These are phyloP conservation scores for Chrysoporthe cubensis DNA, from an alignment of 2,329 filamentous ascomycete genomes.

Conservation along the genomic window DNA sequence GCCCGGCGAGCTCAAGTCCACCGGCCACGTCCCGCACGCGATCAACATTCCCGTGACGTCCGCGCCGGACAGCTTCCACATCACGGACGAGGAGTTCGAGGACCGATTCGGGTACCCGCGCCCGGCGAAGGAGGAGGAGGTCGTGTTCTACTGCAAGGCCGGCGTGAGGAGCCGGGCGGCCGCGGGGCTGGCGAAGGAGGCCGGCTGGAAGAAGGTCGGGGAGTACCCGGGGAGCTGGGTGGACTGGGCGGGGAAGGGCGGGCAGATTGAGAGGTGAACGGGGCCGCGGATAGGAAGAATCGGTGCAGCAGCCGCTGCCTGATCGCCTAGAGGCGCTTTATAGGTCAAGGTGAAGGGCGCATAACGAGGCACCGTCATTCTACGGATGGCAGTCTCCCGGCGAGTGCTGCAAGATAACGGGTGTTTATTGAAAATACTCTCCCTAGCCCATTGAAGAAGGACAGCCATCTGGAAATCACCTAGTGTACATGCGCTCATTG, in stretches of 20 bases:
- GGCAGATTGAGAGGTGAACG: slow-evolving; percentile 56
- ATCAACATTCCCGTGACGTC: slow-evolving; percentile 82
- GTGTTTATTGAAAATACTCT: slow-evolving; percentile 10
- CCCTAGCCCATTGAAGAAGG: slow-evolving; percentile 1
- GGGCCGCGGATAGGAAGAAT: not conserved
- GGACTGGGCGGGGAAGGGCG: slow-evolving; percentile 80
- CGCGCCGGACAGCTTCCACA: slow-evolving; percentile 77
- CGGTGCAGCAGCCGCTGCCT: not conserved
- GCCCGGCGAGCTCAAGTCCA: slow-evolving; percentile 64
- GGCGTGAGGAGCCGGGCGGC: slow-evolving; percentile 82
- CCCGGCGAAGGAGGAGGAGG: slow-evolving; percentile 56
- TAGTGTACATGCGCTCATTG: slow-evolving; percentile 24
- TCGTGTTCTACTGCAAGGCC: slow-evolving; percentile 93
- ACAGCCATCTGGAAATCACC: slow-evolving; percentile 10
- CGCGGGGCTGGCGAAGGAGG: slow-evolving; percentile 74
- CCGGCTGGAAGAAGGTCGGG: slow-evolving; percentile 72
- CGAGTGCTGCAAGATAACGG: not conserved
- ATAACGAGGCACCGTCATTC: not conserved
- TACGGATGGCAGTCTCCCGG: not conserved
- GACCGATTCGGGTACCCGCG: slow-evolving; percentile 79
- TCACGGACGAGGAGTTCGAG: slow-evolving; percentile 77
- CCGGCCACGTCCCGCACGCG: slow-evolving; percentile 77
- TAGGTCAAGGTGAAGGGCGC: not conserved
- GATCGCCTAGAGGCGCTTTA: not conserved
- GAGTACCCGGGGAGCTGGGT: slow-evolving; percentile 79